A percentile compares a stretch with the other conserved stretches of the same genome.
phyloP scores from a whole-genome alignment of 768 basidiomycete genomes.

The Hydnomerulius pinastri region DNA sequence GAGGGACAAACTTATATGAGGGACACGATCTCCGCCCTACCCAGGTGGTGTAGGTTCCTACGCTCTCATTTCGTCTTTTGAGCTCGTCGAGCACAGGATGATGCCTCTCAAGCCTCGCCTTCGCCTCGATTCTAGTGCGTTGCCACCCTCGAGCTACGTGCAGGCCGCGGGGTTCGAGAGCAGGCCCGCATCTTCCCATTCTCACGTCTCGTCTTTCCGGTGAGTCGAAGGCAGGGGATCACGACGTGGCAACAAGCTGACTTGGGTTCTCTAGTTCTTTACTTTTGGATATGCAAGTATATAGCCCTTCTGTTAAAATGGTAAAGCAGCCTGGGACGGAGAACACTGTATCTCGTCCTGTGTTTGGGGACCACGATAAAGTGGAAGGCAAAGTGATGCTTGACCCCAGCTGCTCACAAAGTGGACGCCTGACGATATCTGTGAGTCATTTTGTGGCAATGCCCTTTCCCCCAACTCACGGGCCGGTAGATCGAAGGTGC shows the following conservation, averaged over 20 bases:
- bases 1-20: conserved; percentile 21
- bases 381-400: conserved; percentile 62
- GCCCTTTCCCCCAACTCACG: conserved; percentile 3
- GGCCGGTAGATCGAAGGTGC: conserved; percentile 58
- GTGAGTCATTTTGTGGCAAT: conserved; percentile 34
- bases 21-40: background rate
- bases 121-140: conserved; percentile 9
- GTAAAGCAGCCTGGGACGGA: conserved; percentile 31
- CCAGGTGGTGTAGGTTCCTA: background rate
- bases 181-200: conserved; percentile 27
- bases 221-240: conserved; percentile 22
- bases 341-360: conserved; percentile 37
- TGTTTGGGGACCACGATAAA: conserved; percentile 62
- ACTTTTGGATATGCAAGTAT: conserved; percentile 61
- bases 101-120: conserved; percentile 19
- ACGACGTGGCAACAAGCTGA: conserved; percentile 9
- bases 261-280: conserved; percentile 39
- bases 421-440: conserved; percentile 59
- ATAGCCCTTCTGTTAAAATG: conserved; percentile 62
- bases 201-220: conserved; percentile 55
- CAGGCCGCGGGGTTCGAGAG: conserved; percentile 27
- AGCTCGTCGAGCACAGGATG: conserved; percentile 17
- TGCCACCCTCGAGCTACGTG: conserved; percentile 35
- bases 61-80: background rate
- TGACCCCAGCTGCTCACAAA: conserved; percentile 49